Conservation (phyloP, 1,284 basidiomycete genomes). For the Hymenochaete sp. region DNA sequence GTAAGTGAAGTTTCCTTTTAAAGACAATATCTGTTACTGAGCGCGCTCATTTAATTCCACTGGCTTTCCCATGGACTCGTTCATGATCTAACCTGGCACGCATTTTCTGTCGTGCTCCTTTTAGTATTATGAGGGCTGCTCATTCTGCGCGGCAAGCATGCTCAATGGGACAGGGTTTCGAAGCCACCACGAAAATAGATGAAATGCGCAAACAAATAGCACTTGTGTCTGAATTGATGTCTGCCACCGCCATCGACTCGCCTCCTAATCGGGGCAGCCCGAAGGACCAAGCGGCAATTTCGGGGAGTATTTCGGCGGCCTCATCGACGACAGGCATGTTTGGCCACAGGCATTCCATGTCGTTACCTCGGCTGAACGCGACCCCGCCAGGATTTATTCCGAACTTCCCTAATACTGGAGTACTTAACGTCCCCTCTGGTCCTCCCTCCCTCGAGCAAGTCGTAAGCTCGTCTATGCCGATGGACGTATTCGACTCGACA, state of each 20-base stretch:
- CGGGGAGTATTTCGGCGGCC: not conserved
- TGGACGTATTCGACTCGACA: constrained; percentile 6
- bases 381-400: constrained; percentile 13
- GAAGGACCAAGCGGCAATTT: constrained; percentile 3
- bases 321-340: not conserved
- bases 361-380: constrained; percentile 10
- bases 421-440: constrained; percentile 4
- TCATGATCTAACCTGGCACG: constrained; percentile 15
- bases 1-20: constrained; percentile 24
- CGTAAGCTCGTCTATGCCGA: not conserved
- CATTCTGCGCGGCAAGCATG: constrained; percentile 41
- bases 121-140: constrained; percentile 41
- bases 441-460: constrained; percentile 9
- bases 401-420: constrained; percentile 10
- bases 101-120: no score
- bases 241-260: constrained; percentile 36
- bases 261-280: constrained; percentile 11
- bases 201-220: constrained; percentile 39
- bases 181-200: constrained; percentile 39
- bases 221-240: constrained; percentile 41
- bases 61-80: constrained; percentile 13
- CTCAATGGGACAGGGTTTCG: constrained; percentile 35
- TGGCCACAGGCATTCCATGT: constrained; percentile 12
- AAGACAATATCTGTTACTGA: constrained; percentile 2
- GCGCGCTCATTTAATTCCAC: constrained; percentile 11